Base-by-base conservation (phyloP, 306 rosid species). In the barrel medic (Medicago truncatula) region DNA sequence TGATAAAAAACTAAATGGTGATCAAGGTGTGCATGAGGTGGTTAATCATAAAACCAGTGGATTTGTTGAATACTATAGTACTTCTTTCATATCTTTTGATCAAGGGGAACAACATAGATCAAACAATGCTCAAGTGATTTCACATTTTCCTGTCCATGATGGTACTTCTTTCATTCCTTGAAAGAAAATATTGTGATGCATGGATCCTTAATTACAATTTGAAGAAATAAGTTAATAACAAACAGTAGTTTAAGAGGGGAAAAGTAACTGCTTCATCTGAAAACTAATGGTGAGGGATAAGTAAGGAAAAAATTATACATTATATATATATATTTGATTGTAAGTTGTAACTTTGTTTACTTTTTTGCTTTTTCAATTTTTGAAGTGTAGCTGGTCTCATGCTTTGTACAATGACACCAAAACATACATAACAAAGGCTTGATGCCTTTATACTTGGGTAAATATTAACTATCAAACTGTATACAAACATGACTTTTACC, bases 41-140 rank as follows among this genome's bases (percentile, higher is more conserved):
- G 63, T 78, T 23, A 75, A 66, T 78, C 82, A 72, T 34, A 81
- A 74, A 28, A 77, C 49, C 74, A 77, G 70, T 74, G 89, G 83
- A 3, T 82, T 76, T 75, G 78, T 78, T 60, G 87, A 86, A 59
- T 84, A 76, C 74, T 88, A 84, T 20, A 83, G 70, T 72, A 64
- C 81, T 71, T 82, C 91, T 53, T 87, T 80, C 76, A 81, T 87
- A 47, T 82, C 89, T 36, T 91, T 91, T 79, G 93, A 87, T 56
- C 89, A 87, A 53, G 86, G 78, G 21, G 83, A 69, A 57, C 86
- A 83, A 77, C 88, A 90, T 75, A 81, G 89, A 78, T 71, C 82
- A 15, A 71, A 20, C 66, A 79, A 66, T 80, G 46, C 86, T 23
- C 87, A 82, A 73, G 62, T 78, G n/a, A 28, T 85, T 60, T 67